Base-by-base conservation (phyloP, 495 filamentous ascomycete species). In the Cairneyella variabilis region DNA sequence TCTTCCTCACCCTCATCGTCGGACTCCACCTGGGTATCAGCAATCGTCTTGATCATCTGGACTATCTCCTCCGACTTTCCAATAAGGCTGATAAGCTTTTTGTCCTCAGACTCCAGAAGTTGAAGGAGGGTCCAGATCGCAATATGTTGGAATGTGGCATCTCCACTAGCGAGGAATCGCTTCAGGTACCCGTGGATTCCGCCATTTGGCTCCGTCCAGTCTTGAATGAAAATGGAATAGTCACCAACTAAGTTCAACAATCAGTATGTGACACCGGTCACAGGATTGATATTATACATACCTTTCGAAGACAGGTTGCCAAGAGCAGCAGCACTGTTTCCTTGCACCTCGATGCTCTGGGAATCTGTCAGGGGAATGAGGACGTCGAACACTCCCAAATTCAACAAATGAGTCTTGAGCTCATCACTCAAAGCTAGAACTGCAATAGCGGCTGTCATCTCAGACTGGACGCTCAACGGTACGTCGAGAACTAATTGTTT, bases 401-500 rank as follows among this genome's bases (percentile, higher is more conserved):
- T 88, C n/a, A 97, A 74, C 8, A 98, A 77, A 63, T 95, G 85
- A 1, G 86, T 83, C 66, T 98, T 98, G 39, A 98, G 79, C 48
- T 98, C 93, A 64, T 98, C 93, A 62, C 91, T 96, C 53, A 98
- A 71, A 17, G 93, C 93, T 47, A 98, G 76, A n/a, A 98, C 93
- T 39, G 93, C 93, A 66, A 98, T 97, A 2, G 93, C 93, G 23
- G 93, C 93, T 21, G 93, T 98, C 93, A 98, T 98, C 69, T 98
- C 93, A 18, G 91, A 96, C 64, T 98, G 93, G 4, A 98, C 93
- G 34, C 85, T 92, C 41, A 97, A 78, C 0, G 95, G 91, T 22
- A 97, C 93, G 38, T 95, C 83, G 11, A 98, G 76, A 17, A 98
- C 92, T 36, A 98, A 78, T 61, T 97, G 88, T 70, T 96, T 97